phyloP scores from a whole-genome alignment of 495 filamentous ascomycete species.

The Xanthoparmelia taractica region DNA sequence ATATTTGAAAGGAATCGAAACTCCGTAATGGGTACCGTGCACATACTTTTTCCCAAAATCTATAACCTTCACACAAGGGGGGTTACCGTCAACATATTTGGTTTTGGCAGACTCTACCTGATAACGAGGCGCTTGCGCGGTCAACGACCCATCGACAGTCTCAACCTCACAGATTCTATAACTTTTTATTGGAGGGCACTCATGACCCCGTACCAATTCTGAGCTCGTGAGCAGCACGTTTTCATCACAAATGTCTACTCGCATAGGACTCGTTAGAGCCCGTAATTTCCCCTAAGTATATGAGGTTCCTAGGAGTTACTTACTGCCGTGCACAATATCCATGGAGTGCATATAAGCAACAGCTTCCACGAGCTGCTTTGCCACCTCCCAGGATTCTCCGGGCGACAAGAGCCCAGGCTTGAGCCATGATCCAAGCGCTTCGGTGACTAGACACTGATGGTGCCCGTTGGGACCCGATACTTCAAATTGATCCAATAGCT shows the following conservation, averaged over 20 bases:
- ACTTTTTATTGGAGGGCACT: not conserved
- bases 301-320: not conserved
- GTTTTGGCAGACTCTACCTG: not conserved
- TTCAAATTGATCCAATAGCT: not conserved
- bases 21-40: not conserved
- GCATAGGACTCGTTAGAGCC: not conserved
- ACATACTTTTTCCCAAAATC: constrained; percentile 12
- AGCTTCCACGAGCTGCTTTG: not conserved
- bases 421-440: not conserved
- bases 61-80: constrained; percentile 1
- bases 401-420: not conserved
- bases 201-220: not conserved
- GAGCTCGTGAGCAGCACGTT: not conserved
- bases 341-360: not conserved
- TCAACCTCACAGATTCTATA: not conserved
- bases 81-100: not conserved
- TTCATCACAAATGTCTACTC: not conserved
- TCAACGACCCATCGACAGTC: not conserved
- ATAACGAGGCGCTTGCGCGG: constrained; percentile 1
- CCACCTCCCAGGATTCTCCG: not conserved
- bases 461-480: not conserved
- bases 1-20: constrained; percentile 5
- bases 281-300: not conserved
- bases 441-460: not conserved
- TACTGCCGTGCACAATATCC: not conserved